Conservation (phyloP, 805 yeast genomes). For the Saturnispora besseyi region DNA sequence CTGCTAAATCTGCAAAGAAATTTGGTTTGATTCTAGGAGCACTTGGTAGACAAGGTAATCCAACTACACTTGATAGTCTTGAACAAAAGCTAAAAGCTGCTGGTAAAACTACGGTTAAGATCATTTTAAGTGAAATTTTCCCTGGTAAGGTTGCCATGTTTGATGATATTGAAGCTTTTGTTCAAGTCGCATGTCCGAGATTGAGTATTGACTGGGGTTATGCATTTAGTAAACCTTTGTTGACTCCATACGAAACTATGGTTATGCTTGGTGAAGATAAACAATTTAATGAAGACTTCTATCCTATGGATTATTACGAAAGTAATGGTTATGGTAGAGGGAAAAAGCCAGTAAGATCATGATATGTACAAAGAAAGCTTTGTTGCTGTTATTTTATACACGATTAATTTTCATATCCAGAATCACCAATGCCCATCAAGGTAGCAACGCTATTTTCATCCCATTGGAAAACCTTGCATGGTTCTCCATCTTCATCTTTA, state of each 20-base stretch:
- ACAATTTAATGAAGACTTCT: constrained; percentile 53
- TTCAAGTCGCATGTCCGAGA: constrained; percentile 96
- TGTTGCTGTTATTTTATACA: not conserved
- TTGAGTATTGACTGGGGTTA: constrained; percentile 98
- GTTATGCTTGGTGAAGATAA: constrained; percentile 70
- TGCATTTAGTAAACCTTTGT: constrained; percentile 82
- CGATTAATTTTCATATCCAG: constrained; percentile 11
- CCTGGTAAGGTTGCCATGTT: constrained; percentile 89
- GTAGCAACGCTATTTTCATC: constrained; percentile 53
- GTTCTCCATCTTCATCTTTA: constrained; percentile 19
- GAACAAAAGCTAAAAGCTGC: constrained; percentile 42
- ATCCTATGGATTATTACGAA: constrained; percentile 95
- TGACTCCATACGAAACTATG: constrained; percentile 96
- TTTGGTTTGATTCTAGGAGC: constrained; percentile 89
- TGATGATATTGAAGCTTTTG: constrained; percentile 88
- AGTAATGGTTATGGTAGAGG: constrained; percentile 91
- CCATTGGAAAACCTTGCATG: constrained; percentile 39
- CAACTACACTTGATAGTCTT: constrained; percentile 60
- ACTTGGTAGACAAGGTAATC: constrained; percentile 89
- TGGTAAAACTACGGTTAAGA: constrained; percentile 68
- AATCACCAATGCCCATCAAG: constrained; percentile 56
- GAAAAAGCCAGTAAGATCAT: constrained; percentile 42
- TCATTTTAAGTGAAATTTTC: constrained; percentile 84
- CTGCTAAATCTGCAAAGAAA: constrained; percentile 51
- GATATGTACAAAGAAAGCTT: not conserved